These are phyloP conservation scores for Fusarium sp. DNA, from an alignment of 2,329 filamentous ascomycete genomes.

Conservation along the genomic window DNA sequence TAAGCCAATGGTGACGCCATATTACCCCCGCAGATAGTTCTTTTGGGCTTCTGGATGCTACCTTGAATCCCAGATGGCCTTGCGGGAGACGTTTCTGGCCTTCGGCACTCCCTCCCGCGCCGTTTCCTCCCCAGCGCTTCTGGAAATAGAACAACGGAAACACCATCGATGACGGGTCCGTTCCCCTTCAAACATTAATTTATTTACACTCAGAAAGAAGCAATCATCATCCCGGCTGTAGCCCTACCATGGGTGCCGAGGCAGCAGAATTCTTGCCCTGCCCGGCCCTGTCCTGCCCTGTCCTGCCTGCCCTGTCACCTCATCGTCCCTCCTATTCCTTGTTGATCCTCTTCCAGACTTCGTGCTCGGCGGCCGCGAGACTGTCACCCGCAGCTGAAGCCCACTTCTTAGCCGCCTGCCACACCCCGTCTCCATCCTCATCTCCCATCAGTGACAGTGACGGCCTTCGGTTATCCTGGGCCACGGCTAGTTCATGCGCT, in stretches of 20 bases:
- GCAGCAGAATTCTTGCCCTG: slow-evolving; percentile 3
- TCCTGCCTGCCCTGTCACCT: neutral
- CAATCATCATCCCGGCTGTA: slow-evolving; percentile 31
- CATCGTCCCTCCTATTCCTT: slow-evolving; percentile 56
- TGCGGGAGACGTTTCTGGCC: slow-evolving; percentile 18
- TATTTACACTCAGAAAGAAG: slow-evolving; percentile 36
- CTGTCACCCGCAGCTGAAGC: slow-evolving; percentile 67
- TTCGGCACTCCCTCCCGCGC: slow-evolving; percentile 24
- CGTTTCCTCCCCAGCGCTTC: slow-evolving; percentile 30
- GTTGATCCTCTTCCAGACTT: slow-evolving; percentile 74
- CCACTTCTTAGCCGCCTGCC: slow-evolving; percentile 69
- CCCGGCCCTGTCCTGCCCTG: neutral
- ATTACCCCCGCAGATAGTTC: slow-evolving; percentile 36
- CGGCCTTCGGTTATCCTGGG: slow-evolving; percentile 33
- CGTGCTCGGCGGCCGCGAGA: slow-evolving; percentile 68
- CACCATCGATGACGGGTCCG: slow-evolving; percentile 26
- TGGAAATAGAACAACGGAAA: slow-evolving; percentile 45
- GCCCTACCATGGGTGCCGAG: slow-evolving; percentile 29
- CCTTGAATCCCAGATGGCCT: slow-evolving; percentile 15
- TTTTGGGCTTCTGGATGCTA: slow-evolving; percentile 29
- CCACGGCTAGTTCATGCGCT: slow-evolving; percentile 51
- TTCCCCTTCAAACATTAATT: slow-evolving; percentile 41
- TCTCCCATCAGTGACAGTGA: slow-evolving; percentile 39
- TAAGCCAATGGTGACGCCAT: slow-evolving; percentile 38
- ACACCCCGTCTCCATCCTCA: slow-evolving; percentile 59